Evolutionary conservation across 495 filamentous ascomycete genomes (phyloP), one percentile per base, ranked within the genome.

Genomic region (Podospora anserina): DNA sequence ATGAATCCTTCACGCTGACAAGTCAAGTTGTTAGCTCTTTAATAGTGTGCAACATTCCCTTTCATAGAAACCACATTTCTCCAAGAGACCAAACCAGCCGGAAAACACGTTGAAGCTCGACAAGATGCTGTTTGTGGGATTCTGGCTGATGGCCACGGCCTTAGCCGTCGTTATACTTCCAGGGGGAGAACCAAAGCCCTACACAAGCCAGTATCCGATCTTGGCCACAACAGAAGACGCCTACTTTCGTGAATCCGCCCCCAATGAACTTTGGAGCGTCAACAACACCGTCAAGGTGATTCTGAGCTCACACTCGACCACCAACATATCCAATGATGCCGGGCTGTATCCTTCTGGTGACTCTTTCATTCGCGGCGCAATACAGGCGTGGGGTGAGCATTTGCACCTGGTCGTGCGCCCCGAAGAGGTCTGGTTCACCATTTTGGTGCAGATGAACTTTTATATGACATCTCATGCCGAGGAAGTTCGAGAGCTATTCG

Each of bases 381-480:
- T 84, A 39, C 67, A 79, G 9, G 86, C 86, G 19, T 89, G 83
- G 72, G 81, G 71, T 68, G 64, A 81, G 32, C 83, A 89, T 63
- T 80, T 82, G 54, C 79, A 85, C 59, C 79, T 88, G 5, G 71
- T 75, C 3, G 68, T 89, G 65, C 80, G 86, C 5, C 86, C 86
- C 0, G 86, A 89, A 23, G 85, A 88, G 70, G 78, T 89, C n/a
- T 89, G 87, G 86, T 79, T 87, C 55, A 76, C 82, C 30, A 87
- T 88, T 68, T 75, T 88, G 0, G 76, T 77, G 2, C 85, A 88
- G 68, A 69, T 89, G 26, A 83, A 77, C 70, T 76, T 84, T 66
- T 87, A 82, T 74, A 79, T 89, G 69, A 82, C 84, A 63, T 78
- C 77, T 0, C 72, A 87, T 67, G 76, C 81, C 6, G 83, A 85